Evolutionary conservation across 1,284 basidiomycete genomes (phyloP).

Genomic region (Cerrena zonata): DNA sequence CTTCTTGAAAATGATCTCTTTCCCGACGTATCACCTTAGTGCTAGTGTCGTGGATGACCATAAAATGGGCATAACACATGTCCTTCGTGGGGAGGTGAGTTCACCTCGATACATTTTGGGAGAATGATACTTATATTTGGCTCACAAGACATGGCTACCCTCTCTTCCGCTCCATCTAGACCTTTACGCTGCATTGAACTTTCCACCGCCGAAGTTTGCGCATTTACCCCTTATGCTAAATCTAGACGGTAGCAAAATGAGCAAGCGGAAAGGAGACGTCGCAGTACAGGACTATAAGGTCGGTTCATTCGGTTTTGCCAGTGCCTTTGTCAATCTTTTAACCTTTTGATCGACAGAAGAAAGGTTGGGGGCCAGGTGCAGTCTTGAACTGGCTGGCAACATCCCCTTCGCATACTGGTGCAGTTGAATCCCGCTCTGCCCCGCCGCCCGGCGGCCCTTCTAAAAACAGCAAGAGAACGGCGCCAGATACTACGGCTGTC

Average conservation of each 20-base stretch:
- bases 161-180: slow-evolving; percentile 91
- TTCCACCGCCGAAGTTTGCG: slow-evolving; percentile 76
- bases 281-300: slow-evolving; percentile 83
- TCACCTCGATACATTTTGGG: background rate
- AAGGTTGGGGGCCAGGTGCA: slow-evolving; percentile 87
- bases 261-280: slow-evolving; percentile 88
- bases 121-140: background rate
- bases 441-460: background rate
- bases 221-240: slow-evolving; percentile 91
- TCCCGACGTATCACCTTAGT: slow-evolving; percentile 93
- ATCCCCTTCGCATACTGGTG: background rate
- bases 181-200: slow-evolving; percentile 75
- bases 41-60: slow-evolving; percentile 95
- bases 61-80: slow-evolving; percentile 93
- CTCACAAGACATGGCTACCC: slow-evolving; percentile 84
- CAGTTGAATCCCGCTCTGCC: background rate
- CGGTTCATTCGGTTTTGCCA: background rate
- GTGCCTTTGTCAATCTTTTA: no score
- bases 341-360: slow-evolving; percentile 39
- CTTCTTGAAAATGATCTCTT: slow-evolving; percentile 88
- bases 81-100: slow-evolving; percentile 85
- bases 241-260: slow-evolving; percentile 88
- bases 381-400: slow-evolving; percentile 85
- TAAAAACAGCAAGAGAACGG: slow-evolving; percentile 24
- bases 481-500: slow-evolving; percentile 60